Percentiles rank a stretch among this genome's conserved stretches.
phyloP scores from a whole-genome alignment of 306 rosid species.

The Corylus avellana region DNA sequence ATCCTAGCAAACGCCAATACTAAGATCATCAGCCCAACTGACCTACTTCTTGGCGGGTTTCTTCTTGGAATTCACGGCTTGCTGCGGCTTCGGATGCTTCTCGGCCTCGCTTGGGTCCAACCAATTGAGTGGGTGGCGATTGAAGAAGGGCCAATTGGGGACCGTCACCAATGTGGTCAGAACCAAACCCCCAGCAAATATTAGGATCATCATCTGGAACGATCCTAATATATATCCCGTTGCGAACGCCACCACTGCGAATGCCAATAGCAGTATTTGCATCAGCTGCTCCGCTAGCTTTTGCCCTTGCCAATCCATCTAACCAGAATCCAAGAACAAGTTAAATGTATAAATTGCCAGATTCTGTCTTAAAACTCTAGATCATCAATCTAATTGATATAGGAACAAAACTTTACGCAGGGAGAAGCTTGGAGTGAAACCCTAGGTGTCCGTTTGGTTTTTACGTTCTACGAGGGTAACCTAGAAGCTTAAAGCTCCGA shows the following conservation, averaged over 20 bases:
- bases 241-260: constrained; percentile 62
- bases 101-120: constrained; percentile 73
- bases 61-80: constrained; percentile 49
- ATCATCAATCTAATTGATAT: neutral
- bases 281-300: constrained; percentile 90
- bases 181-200: constrained; percentile 74
- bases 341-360: neutral
- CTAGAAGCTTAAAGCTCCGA: neutral
- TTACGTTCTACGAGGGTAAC: no score
- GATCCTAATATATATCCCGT: constrained; percentile 63
- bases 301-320: constrained; percentile 99
- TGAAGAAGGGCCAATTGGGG: constrained; percentile 86
- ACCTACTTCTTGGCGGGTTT: constrained; percentile 57
- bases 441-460: neutral
- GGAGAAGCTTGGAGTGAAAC: neutral
- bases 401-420: neutral
- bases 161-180: constrained; percentile 77
- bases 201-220: constrained; percentile 70
- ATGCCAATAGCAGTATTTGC: constrained; percentile 75
- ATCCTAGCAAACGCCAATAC: neutral
- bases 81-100: constrained; percentile 77
- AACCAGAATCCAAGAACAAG: neutral
- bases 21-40: constrained; percentile 18
- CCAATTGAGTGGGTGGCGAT: constrained; percentile 77
- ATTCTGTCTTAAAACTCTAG: neutral